A percentile compares a stretch with the other conserved stretches of the same genome.
phyloP scores from a whole-genome alignment of 192 early-diverging fungal genomes.

The Cladochytrium replicatum region DNA sequence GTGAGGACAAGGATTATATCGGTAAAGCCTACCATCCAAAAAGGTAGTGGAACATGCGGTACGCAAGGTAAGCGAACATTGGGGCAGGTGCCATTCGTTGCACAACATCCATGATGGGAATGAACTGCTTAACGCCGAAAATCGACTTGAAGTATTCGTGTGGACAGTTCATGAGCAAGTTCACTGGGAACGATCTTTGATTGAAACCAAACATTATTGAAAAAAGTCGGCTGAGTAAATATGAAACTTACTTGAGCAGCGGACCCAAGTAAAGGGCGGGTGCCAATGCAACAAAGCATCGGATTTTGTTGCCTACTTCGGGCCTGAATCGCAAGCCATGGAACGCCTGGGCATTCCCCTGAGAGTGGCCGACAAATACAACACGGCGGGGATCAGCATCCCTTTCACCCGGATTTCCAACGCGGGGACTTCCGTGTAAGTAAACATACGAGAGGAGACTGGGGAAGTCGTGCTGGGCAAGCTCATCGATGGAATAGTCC shows the following conservation, averaged over 20 bases:
- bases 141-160: neutral
- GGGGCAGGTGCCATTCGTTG: constrained; percentile 12
- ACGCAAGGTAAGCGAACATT: constrained; percentile 25
- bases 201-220: too few relatives aligned
- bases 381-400: too few relatives aligned
- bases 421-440: too few relatives aligned
- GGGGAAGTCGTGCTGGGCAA: constrained; percentile 23
- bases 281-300: constrained; percentile 20
- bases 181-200: too few relatives aligned
- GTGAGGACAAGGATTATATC: neutral
- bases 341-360: constrained; percentile 33
- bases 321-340: constrained; percentile 14
- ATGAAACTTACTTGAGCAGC: constrained; percentile 13
- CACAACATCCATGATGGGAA: constrained; percentile 32
- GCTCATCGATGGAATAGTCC: constrained; percentile 26
- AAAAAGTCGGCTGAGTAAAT: too few relatives aligned
- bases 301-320: constrained; percentile 10
- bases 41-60: constrained; percentile 41
- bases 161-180: constrained; percentile 7
- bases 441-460: constrained; percentile 17
- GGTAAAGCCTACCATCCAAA: constrained; percentile 39
- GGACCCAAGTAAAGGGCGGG: constrained; percentile 27
- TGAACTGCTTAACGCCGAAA: constrained; percentile 27
- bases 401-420: too few relatives aligned
- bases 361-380: constrained; percentile 25